Base-by-base conservation (phyloP, 1,284 basidiomycete genomes). In the Sparassis latifolia region DNA sequence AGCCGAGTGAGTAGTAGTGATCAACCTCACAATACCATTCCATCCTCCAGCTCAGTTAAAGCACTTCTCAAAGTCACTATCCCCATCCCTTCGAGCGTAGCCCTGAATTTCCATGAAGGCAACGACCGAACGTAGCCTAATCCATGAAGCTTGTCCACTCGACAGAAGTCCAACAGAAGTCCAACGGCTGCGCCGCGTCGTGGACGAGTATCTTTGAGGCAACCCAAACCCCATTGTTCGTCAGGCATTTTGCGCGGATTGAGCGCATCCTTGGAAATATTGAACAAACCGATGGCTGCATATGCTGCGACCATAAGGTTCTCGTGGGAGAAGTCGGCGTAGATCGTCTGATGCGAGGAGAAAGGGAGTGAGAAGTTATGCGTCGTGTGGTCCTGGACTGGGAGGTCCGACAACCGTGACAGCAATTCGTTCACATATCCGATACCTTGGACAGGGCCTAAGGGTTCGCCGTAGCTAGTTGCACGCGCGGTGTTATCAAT, bases 381-480 rank as follows among this genome's bases (percentile, higher is more conserved):
- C 56, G 85, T 84, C 0, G 89, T 92, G 52, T 72, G 62, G 66
- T 92, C 89, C 29, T 63, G 62, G 4, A 87, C 82, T 1, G 78
- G 76, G 31, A 65, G 64, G 12, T 74, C 74, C 0, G 80, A 86
- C 30, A 92, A 72, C 10, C 91, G 80, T 0, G 89, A 86, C 12
- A 93, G 69, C 33, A 93, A 79, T 66, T 92, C 91, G 62, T 91
- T 92, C 56, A 89, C 72, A 63, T 87, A 93, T 2, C 90, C 90
- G 2, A 91, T 84, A 44, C 86, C 87, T 65, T 87, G 86, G 2
- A 89, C 77, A 1, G 72, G 80, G 1, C 88, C 89, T 0, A 88
- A 72, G 1, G 66, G 56, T 54, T 81, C 76, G 3, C 87, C 87
- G 54, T 87, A 80, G 27, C 84, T 86, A 51, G 32, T 5, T 30